A percentile compares a stretch with the other conserved stretches of the same genome.
Conservation (phyloP, 192 early-diverging fungal genomes). For the Pecoramyces ruminantium region DNA sequence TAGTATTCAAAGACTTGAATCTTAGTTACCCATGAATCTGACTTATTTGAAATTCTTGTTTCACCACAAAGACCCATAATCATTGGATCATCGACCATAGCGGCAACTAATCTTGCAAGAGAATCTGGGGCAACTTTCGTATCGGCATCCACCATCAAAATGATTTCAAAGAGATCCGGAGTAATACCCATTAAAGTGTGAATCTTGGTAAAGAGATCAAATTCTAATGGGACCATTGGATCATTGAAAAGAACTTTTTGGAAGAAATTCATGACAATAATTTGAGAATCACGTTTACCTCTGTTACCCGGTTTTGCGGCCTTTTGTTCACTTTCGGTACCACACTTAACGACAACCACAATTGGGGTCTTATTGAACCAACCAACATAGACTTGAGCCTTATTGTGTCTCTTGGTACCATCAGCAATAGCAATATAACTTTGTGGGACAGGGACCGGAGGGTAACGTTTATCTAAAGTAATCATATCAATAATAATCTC, state of each 20-base stretch:
- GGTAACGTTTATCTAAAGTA: not conserved
- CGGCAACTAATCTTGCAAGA: slow-evolving; percentile 46
- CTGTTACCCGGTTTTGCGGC: slow-evolving; percentile 1
- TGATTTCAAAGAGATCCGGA: not conserved
- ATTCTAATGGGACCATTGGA: not conserved
- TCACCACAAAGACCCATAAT: slow-evolving; percentile 66
- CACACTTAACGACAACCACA: slow-evolving; percentile 2
- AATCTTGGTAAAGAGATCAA: not conserved
- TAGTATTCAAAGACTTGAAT: slow-evolving; percentile 27
- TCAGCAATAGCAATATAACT: slow-evolving; percentile 1
- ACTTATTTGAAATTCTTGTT: slow-evolving; percentile 70
- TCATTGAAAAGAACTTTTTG: slow-evolving; percentile 1
- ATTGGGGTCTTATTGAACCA: slow-evolving; percentile 3
- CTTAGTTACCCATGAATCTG: slow-evolving; percentile 59
- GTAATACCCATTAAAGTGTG: not conserved
- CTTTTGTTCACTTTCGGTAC: slow-evolving; percentile 2
- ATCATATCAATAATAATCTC: slow-evolving; percentile 5
- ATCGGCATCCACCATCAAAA: not conserved
- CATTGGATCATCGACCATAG: slow-evolving; percentile 51
- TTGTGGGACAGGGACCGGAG: not conserved
- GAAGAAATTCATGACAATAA: slow-evolving; percentile 1
- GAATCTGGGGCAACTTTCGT: slow-evolving; percentile 55
- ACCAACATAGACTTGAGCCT: slow-evolving; percentile 1
- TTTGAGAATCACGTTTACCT: slow-evolving; percentile 5
- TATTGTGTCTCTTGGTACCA: not conserved